A percentile compares a stretch with the other conserved stretches of the same genome.
phyloP scores from a whole-genome alignment of 2,329 filamentous ascomycete species.

The Trichoderma cornu-damae region DNA sequence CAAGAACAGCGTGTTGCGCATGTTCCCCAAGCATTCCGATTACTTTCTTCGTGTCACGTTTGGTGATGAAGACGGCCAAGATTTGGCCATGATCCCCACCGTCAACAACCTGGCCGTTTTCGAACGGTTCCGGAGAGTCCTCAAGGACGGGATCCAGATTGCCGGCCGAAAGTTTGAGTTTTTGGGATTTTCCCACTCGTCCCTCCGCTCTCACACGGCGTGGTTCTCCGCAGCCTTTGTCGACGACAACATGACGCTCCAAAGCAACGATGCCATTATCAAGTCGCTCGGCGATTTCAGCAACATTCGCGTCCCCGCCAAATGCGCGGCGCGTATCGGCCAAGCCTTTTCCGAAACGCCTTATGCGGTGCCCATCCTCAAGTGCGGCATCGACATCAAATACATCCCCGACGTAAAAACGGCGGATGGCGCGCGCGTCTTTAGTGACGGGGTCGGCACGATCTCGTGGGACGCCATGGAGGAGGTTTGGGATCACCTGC shows the following conservation, averaged over 20 bases:
- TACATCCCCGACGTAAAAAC: conserved; percentile 50
- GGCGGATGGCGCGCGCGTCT: conserved; percentile 48
- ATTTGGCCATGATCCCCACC: conserved; percentile 53
- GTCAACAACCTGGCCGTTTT: conserved; percentile 47
- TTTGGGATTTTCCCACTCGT: conserved; percentile 75
- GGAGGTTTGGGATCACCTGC: conserved; percentile 54
- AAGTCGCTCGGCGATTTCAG: conserved; percentile 45
- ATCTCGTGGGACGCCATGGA: conserved; percentile 58
- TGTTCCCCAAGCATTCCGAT: conserved; percentile 54
- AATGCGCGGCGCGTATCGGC: conserved; percentile 55
- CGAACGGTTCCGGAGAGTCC: conserved; percentile 54
- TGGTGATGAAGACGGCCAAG: conserved; percentile 65
- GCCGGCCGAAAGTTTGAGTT: conserved; percentile 61
- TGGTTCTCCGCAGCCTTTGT: conserved; percentile 56
- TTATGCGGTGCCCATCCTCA: conserved; percentile 50
- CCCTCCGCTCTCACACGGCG: conserved; percentile 63
- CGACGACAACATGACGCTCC: conserved; percentile 29
- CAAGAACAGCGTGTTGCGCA: conserved; percentile 66
- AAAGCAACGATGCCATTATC: conserved; percentile 43
- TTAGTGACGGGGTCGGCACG: conserved; percentile 76
- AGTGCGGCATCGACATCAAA: conserved; percentile 31
- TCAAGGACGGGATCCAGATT: conserved; percentile 56
- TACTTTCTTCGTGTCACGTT: conserved; percentile 68
- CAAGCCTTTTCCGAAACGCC: conserved; percentile 72
- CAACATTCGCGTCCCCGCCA: conserved; percentile 48